Percentiles rank a stretch among this genome's conserved stretches.
These are phyloP conservation scores for Botrytis galanthina DNA, from an alignment of 2,329 filamentous ascomycete species.

Conservation along the genomic window DNA sequence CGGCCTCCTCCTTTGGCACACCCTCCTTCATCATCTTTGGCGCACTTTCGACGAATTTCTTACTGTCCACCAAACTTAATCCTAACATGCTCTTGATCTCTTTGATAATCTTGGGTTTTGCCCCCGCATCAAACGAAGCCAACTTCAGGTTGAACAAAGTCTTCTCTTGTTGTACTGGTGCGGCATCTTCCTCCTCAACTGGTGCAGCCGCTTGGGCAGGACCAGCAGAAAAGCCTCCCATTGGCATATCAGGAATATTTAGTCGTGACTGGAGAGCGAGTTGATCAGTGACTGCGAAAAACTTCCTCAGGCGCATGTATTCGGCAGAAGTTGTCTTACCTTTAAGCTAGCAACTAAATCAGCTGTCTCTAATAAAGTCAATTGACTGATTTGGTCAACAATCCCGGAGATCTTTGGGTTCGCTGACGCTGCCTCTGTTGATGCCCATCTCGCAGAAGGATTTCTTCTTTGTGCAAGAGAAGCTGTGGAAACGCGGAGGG, in stretches of 20 bases:
- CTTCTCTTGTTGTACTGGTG: conserved; percentile 89
- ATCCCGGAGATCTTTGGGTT: conserved; percentile 94
- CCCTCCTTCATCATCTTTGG: conserved; percentile 99
- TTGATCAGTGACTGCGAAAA: conserved; percentile 25
- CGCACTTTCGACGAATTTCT: conserved; percentile 99
- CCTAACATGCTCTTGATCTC: conserved; percentile 97
- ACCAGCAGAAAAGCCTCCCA: conserved; percentile 80
- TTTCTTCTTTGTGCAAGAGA: conserved; percentile 48
- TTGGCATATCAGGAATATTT: conserved; percentile 96
- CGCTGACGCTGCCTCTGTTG: conserved; percentile 66
- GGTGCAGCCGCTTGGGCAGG: conserved; percentile 59
- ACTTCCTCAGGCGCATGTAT: not conserved
- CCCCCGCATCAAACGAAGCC: conserved; percentile 76
- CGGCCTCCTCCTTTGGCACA: conserved; percentile 96
- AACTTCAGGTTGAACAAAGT: conserved; percentile 97
- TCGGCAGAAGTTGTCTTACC: conserved; percentile 52
- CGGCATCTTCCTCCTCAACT: conserved; percentile 80
- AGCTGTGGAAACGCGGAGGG: conserved; percentile 47
- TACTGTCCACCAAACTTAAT: conserved; percentile 94
- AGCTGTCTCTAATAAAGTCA: conserved; percentile 95
- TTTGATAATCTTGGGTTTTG: conserved; percentile 99
- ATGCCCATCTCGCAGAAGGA: conserved; percentile 72
- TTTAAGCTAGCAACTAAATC: conserved; percentile 94
- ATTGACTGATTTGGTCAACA: conserved; percentile 97
- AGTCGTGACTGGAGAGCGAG: conserved; percentile 66